These are phyloP conservation scores for Pseudocercospora fijiensis DNA, from an alignment of 2,329 filamentous ascomycete genomes.

Conservation along the genomic window DNA sequence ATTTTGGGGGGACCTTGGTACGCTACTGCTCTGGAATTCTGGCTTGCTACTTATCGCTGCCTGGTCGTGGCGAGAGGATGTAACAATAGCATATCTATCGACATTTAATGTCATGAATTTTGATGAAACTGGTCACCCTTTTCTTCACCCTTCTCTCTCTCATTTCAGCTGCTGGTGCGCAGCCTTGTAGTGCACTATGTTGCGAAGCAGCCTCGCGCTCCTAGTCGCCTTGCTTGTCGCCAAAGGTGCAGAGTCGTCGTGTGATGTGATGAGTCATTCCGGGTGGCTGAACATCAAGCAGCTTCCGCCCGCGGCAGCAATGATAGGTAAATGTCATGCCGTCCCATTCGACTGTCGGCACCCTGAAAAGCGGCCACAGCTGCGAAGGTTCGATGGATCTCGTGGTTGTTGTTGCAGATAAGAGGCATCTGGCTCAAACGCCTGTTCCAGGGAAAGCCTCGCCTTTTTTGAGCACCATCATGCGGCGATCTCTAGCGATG, in stretches of 20 bases:
- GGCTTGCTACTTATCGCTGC: conserved; percentile 15
- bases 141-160: background rate
- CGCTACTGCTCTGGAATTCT: background rate
- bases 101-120: background rate
- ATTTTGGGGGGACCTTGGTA: background rate
- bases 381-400: background rate
- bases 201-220: background rate
- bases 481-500: conserved; percentile 84
- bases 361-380: no score
- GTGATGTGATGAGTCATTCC: background rate
- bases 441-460: conserved; percentile 93
- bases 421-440: conserved; percentile 35
- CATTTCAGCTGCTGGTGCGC: background rate
- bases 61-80: conserved; percentile 3
- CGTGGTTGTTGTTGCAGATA: background rate
- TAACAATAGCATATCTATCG: conserved; percentile 2
- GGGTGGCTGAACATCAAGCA: background rate
- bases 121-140: background rate
- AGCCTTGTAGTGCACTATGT: background rate
- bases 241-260: background rate
- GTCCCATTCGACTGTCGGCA: background rate
- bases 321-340: background rate
- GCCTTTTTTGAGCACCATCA: conserved; percentile 86
- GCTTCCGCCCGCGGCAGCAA: background rate
- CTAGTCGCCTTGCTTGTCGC: background rate